A percentile compares a stretch with the other conserved stretches of the same genome.
Evolutionary conservation across 352 stramenopile species (phyloP).

Genomic region (Saprolegnia parasitica): DNA sequence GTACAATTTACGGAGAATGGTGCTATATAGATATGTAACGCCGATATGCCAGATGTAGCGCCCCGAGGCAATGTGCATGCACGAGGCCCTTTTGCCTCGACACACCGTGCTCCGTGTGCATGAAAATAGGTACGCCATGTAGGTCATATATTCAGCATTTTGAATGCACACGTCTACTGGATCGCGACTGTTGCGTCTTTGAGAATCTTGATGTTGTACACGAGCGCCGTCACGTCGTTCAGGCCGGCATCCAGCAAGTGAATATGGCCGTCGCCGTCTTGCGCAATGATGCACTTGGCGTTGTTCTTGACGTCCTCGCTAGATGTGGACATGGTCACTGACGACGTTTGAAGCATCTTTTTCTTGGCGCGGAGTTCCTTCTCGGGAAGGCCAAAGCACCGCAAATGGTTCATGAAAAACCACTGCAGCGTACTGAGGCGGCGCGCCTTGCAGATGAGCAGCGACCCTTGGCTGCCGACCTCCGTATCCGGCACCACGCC

Average conservation of each 20-base stretch:
- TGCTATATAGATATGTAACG: too few relatives aligned
- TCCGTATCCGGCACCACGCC: background rate
- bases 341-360: background rate
- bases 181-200: conserved; percentile 11
- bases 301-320: background rate
- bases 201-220: conserved; percentile 27
- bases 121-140: too few relatives aligned
- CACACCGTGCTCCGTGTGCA: too few relatives aligned
- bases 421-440: conserved; percentile 25
- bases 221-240: conserved; percentile 18
- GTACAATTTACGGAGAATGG: too few relatives aligned
- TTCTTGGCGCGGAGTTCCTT: conserved; percentile 24
- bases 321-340: background rate
- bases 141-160: background rate
- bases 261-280: conserved; percentile 18
- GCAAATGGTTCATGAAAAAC: conserved; percentile 22
- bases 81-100: too few relatives aligned
- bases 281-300: conserved; percentile 1
- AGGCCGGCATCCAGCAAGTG: conserved; percentile 18
- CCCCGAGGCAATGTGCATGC: too few relatives aligned
- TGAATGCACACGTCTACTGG: conserved; percentile 3
- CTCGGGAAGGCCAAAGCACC: conserved; percentile 20
- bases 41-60: too few relatives aligned
- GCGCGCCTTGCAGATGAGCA: conserved; percentile 6
- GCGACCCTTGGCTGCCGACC: background rate